Evolutionary conservation across 805 yeast genomes (phyloP).

Genomic region (Pichia insulana): DNA sequence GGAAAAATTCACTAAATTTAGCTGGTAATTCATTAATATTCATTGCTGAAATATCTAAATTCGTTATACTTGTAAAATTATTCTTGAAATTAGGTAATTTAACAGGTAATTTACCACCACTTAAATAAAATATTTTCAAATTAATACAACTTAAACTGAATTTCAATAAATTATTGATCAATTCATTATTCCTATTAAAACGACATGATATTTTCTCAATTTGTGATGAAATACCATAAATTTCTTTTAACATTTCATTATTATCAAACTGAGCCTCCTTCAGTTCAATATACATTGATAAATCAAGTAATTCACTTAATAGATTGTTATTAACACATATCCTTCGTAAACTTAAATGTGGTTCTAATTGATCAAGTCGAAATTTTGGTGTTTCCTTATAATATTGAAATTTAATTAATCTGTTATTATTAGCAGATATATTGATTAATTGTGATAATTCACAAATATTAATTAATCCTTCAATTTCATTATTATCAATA

Average conservation of each 20-base stretch:
- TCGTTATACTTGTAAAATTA: conserved; percentile 28
- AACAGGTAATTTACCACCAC: conserved; percentile 18
- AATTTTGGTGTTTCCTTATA: conserved; percentile 14
- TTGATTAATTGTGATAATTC: conserved; percentile 28
- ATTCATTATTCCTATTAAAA: conserved; percentile 23
- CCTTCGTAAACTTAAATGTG: conserved; percentile 8
- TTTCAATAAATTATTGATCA: conserved; percentile 17
- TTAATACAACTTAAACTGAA: conserved; percentile 16
- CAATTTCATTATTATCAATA: conserved; percentile 35
- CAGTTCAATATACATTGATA: conserved; percentile 30
- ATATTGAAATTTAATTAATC: conserved; percentile 21
- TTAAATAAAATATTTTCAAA: conserved; percentile 29
- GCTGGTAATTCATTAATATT: conserved; percentile 32
- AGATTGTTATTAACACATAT: conserved; percentile 9
- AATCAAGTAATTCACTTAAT: conserved; percentile 14
- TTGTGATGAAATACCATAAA: conserved; percentile 25
- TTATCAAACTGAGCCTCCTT: conserved; percentile 40
- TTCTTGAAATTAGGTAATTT: conserved; percentile 5
- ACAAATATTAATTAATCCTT: conserved; percentile 29
- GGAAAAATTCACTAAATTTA: conserved; percentile 32
- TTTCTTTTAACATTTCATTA: conserved; percentile 18
- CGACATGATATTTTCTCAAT: conserved; percentile 38
- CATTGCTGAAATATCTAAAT: conserved; percentile 39
- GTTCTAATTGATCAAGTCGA: conserved; percentile 30
- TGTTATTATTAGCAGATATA: conserved; percentile 36